These are phyloP conservation scores for Pythium apleroticum DNA, from an alignment of 352 stramenopile species.

Conservation along the genomic window DNA sequence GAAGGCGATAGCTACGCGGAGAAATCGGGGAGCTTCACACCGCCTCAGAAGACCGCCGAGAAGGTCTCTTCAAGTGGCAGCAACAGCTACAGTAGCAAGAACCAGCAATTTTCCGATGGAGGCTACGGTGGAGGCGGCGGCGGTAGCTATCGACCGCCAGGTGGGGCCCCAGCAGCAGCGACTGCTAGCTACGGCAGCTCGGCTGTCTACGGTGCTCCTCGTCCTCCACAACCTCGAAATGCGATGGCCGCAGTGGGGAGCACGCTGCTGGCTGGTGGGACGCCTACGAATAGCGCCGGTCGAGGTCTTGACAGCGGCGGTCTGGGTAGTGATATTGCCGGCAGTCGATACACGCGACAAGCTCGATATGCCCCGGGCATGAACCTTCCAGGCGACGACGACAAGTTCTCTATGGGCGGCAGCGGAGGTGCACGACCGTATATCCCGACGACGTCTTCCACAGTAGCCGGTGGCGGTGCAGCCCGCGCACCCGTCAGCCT, in stretches of 20 bases:
- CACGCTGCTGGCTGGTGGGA: conserved; percentile 59
- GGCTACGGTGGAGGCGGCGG: conserved; percentile 32
- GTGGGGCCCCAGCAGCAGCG: conserved; percentile 8
- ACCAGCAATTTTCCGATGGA: conserved; percentile 50
- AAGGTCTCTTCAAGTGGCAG: conserved; percentile 45
- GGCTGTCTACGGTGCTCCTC: conserved; percentile 39
- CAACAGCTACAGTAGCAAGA: conserved; percentile 45
- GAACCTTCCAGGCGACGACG: conserved; percentile 48
- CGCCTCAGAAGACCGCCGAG: conserved; percentile 53
- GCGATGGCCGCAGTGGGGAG: conserved; percentile 68
- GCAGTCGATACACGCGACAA: conserved; percentile 79
- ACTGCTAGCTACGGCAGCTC: conserved; percentile 18
- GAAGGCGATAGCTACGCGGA: conserved; percentile 33
- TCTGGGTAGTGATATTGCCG: conserved; percentile 40
- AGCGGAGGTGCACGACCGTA: conserved; percentile 48
- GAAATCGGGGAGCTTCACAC: conserved; percentile 52
- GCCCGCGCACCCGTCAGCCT: conserved; percentile 17
- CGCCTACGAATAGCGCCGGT: conserved; percentile 42
- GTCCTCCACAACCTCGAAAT: conserved; percentile 54
- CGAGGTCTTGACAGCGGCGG: conserved; percentile 50
- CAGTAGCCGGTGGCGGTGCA: conserved; percentile 11
- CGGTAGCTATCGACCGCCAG: conserved; percentile 24
- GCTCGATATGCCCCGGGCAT: conserved; percentile 75
- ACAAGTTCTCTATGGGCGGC: conserved; percentile 54
- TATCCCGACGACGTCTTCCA: conserved; percentile 31